Evolutionary conservation across 2,329 filamentous ascomycete species (phyloP), one percentile per base, ranked within the genome.

Genomic region (Pseudogymnoascus sp.): DNA sequence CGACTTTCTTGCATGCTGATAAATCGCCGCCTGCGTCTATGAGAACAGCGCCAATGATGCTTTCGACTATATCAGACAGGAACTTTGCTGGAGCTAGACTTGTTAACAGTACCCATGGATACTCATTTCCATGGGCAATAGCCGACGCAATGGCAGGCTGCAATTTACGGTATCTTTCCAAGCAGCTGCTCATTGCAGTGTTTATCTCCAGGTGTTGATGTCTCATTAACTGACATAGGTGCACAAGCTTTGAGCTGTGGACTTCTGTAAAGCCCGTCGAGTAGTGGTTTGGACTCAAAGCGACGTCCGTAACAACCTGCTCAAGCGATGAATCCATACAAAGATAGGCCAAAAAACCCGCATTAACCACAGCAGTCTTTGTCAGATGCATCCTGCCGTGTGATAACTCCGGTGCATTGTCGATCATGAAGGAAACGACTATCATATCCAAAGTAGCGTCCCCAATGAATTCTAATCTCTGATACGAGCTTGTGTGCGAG

Each of bases 401-500:
- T 2, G 78, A 73, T 9, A 84, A 74, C 2, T 79, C 71, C 59
- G 83, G 77, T 0, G 75, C 63, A 0, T 85, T 71, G 0, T 77
- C 75, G 1, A 72, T 67, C 5, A 93, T 76, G n/a, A 76, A 79
- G 0, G 77, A 78, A 6, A 90, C 85, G 59, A 97, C 78, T 63
- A 96, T 78, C 68, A 86, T 83, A 74, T 97, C 93, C 0, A 97
- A 83, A 2, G 97, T 79, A 0, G 91, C 84, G 69, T 97, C 93
- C 0, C 93, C 93, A 0, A 97, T 77, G 69, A 95, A 96, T 71
- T 97, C 93, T 0, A 97, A 82, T 0, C 92, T 84, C 68, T 97
- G 89, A 11, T 85, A 81, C 21, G 75, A 79, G 2, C 78, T 78
- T 3, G 81, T 77, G 14, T 76, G 74, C 31, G 78, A 78, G 60